Evolutionary conservation across 495 filamentous ascomycete species (phyloP), one percentile per base, ranked within the genome.

Genomic region (Barbatosphaeria neglecta): DNA sequence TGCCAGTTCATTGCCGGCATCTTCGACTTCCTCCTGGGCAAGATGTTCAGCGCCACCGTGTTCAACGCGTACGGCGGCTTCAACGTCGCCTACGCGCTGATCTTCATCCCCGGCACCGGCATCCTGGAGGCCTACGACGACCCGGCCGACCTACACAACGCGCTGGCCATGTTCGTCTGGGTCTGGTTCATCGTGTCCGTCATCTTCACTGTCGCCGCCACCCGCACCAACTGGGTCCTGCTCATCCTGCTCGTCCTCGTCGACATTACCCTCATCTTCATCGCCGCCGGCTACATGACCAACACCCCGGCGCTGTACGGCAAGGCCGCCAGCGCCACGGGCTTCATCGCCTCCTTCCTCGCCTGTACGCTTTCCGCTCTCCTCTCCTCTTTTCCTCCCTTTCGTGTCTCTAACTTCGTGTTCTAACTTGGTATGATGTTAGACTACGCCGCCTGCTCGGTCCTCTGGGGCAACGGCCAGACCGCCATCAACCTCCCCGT

Each of bases 171-270:
- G 49, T 64, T 52, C 39, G 45, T 59, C 11, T 65, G 64, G 64
- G 58, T 57, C 17, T 67, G 64, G 62, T 62, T 68, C 45, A 64
- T 68, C 43, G 40, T 68, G n/a, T 63, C 51, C 6, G 47, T 56
- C 37, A 62, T 68, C 37, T 65, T 66, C 44, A 60, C 59, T n/a
- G 47, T 68, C 20, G 63, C 56, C 18, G 58, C 63, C 18, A 51
- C 57, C 44, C 54, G 58, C 25, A 54, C 47, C 37, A 55, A 55
- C 20, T 66, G 52, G 52, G 50, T 57, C 3, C 42, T 67, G 15
- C 53, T 64, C 31, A 35, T 52, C 13, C 54, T 55, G 35, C 48
- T 67, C 7, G 35, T 55, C 40, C 47, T 60, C 27, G 50, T 61
- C 19, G 58, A 61, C 43, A 22, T 67, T 13, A 60, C 54, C 8